Conservation (phyloP, 2,329 filamentous ascomycete species). For the Pseudocercospora crystallina region DNA sequence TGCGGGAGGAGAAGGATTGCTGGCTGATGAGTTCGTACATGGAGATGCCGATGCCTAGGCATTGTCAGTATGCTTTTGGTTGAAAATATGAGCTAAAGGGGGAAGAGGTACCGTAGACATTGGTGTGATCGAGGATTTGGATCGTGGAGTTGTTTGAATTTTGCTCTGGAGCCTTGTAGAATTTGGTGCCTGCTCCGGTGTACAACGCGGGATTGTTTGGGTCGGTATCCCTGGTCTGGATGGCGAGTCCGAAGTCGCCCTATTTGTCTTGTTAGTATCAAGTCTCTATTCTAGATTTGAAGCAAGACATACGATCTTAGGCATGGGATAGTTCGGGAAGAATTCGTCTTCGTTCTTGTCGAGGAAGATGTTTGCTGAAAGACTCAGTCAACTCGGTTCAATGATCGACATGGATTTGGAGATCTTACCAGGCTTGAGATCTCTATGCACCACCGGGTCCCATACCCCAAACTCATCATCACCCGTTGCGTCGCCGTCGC, state of each 20-base stretch:
- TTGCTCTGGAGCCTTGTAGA: neutral
- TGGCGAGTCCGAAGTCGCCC: slow-evolving; percentile 1
- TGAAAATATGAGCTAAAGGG: neutral
- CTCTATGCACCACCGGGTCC: slow-evolving; percentile 2
- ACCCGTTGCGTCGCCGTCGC: neutral
- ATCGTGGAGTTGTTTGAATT: neutral
- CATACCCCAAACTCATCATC: neutral
- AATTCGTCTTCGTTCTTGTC: neutral
- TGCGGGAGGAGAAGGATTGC: too few relatives aligned
- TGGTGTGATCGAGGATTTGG: neutral
- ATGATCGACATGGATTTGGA: neutral
- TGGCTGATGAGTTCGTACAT: slow-evolving; percentile 2
- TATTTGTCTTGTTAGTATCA: neutral
- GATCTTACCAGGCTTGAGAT: slow-evolving; percentile 1
- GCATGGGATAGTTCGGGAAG: slow-evolving; percentile 1
- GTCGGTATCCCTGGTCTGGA: neutral
- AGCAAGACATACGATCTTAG: neutral
- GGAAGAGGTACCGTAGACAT: neutral
- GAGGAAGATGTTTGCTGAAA: slow-evolving; percentile 1
- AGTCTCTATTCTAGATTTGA: neutral
- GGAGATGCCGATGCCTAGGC: neutral
- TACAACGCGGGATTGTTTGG: neutral
- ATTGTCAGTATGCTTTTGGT: neutral
- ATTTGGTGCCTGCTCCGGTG: neutral
- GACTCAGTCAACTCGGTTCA: too few relatives aligned